Evolutionary conservation across 2,329 filamentous ascomycete genomes (phyloP).

Genomic region (Alternaria solani): DNA sequence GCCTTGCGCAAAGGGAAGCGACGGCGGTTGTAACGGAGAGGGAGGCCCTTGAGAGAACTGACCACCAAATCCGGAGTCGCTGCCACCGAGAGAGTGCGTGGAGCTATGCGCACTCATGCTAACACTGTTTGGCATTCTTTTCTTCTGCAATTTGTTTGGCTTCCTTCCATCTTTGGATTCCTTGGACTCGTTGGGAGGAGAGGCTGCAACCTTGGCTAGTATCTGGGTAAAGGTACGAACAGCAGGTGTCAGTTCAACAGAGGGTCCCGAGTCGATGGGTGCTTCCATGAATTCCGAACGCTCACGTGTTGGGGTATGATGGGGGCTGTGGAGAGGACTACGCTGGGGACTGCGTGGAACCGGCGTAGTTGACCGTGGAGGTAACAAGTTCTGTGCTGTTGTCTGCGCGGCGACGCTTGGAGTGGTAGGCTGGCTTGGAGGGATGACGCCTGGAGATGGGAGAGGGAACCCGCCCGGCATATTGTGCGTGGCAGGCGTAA

Average conservation of each 20-base stretch:
- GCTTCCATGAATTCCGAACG: constrained; percentile 46
- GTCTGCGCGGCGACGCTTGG: constrained; percentile 36
- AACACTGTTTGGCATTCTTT: constrained; percentile 72
- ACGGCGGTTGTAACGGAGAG: constrained; percentile 45
- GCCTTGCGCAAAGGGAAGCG: constrained; percentile 39
- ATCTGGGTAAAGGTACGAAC: constrained; percentile 51
- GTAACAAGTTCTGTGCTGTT: constrained; percentile 29
- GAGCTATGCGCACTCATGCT: constrained; percentile 93
- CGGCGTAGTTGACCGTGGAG: constrained; percentile 25
- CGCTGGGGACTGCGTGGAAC: constrained; percentile 18
- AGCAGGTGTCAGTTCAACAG: constrained; percentile 35
- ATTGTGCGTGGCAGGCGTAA: constrained; percentile 36
- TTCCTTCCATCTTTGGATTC: constrained; percentile 61
- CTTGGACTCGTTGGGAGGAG: constrained; percentile 65
- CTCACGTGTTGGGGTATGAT: constrained; percentile 42
- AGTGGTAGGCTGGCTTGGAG: constrained; percentile 51
- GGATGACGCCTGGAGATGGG: constrained; percentile 53
- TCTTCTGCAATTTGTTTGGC: constrained; percentile 93
- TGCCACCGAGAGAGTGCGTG: constrained; percentile 72
- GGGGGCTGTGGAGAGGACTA: constrained; percentile 28
- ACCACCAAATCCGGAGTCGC: constrained; percentile 27
- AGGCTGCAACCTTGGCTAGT: constrained; percentile 52
- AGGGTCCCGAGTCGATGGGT: constrained; percentile 37
- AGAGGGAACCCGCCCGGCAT: constrained; percentile 70
- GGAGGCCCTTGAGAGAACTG: constrained; percentile 27